Percentiles rank a stretch among this genome's conserved stretches.
Evolutionary conservation across 2,329 filamentous ascomycete species (phyloP).

Genomic region (Cladosporium sp.): DNA sequence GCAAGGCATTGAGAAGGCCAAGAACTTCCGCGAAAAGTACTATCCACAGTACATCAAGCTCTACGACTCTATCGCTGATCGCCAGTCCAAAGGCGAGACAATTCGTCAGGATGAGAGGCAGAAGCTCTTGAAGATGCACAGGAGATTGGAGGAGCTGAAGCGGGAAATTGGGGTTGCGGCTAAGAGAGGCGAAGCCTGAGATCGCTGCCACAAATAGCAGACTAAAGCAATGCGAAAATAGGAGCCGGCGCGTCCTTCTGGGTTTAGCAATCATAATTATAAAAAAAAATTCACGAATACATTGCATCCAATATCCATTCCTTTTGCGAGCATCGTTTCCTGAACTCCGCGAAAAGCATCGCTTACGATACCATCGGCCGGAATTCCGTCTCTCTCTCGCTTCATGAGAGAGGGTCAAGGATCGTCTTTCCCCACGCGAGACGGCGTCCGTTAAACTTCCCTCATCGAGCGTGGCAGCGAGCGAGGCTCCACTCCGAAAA

Average conservation of each 20-base stretch:
- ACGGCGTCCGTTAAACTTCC: not conserved
- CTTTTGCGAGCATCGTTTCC: not conserved
- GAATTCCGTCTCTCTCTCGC: not conserved
- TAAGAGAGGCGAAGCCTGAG: slow-evolving; percentile 23
- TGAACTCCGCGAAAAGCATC: not conserved
- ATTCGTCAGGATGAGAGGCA: slow-evolving; percentile 49
- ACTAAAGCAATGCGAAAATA: not conserved
- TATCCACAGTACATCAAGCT: slow-evolving; percentile 61
- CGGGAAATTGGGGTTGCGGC: slow-evolving; percentile 53
- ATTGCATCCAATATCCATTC: not conserved
- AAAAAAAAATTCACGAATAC: not conserved
- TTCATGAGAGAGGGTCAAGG: not conserved
- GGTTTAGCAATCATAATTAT: not conserved
- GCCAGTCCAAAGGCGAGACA: slow-evolving; percentile 34
- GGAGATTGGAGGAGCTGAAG: slow-evolving; percentile 59
- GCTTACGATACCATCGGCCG: not conserved
- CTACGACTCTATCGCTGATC: slow-evolving; percentile 52
- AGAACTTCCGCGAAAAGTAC: slow-evolving; percentile 56
- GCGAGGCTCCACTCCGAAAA: slow-evolving; percentile 1
- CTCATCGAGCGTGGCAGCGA: not conserved
- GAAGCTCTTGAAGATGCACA: slow-evolving; percentile 57
- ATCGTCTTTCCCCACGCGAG: slow-evolving; percentile 3
- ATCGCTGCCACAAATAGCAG: not conserved
- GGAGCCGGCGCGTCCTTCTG: not conserved
- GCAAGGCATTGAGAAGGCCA: slow-evolving; percentile 49